Evolutionary conservation across 2,329 filamentous ascomycete species (phyloP).

Genomic region (Mycocentrospora acerina): DNA sequence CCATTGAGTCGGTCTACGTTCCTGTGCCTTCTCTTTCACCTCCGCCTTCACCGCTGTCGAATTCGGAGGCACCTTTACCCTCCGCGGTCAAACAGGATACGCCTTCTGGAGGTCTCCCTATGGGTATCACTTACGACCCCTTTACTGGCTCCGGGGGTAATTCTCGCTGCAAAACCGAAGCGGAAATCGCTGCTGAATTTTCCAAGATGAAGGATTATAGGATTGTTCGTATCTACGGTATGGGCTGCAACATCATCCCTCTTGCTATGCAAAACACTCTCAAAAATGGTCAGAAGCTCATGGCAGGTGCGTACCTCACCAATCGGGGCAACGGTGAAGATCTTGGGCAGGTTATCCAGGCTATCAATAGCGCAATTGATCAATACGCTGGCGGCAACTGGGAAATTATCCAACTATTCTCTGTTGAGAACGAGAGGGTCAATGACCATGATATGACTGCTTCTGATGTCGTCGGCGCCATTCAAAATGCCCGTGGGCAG

Average conservation of each 20-base stretch:
- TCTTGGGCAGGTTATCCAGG: slow-evolving; percentile 55
- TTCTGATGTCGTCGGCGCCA: slow-evolving; percentile 57
- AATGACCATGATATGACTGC: slow-evolving; percentile 54
- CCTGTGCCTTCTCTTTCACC: slow-evolving; percentile 5
- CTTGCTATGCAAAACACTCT: slow-evolving; percentile 65
- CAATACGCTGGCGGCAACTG: slow-evolving; percentile 57
- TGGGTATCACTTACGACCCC: slow-evolving; percentile 39
- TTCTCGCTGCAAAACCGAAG: slow-evolving; percentile 63
- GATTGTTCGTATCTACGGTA: slow-evolving; percentile 74
- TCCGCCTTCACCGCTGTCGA: too few relatives aligned
- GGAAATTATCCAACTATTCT: slow-evolving; percentile 68
- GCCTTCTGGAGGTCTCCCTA: slow-evolving; percentile 15
- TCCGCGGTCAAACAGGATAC: background rate
- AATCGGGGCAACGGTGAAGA: slow-evolving; percentile 43
- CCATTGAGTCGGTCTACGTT: slow-evolving; percentile 1
- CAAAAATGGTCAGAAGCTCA: slow-evolving; percentile 66
- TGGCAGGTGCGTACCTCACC: slow-evolving; percentile 73
- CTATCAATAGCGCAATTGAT: slow-evolving; percentile 61
- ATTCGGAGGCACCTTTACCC: slow-evolving; percentile 1
- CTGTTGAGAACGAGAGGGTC: slow-evolving; percentile 80
- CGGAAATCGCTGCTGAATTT: slow-evolving; percentile 67
- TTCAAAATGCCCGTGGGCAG: slow-evolving; percentile 58
- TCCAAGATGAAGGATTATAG: slow-evolving; percentile 59
- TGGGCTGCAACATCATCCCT: slow-evolving; percentile 72
- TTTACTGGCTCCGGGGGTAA: slow-evolving; percentile 21